Evolutionary conservation across 345 rosid genomes (phyloP).

Genomic region (Eucalyptus marginata): DNA sequence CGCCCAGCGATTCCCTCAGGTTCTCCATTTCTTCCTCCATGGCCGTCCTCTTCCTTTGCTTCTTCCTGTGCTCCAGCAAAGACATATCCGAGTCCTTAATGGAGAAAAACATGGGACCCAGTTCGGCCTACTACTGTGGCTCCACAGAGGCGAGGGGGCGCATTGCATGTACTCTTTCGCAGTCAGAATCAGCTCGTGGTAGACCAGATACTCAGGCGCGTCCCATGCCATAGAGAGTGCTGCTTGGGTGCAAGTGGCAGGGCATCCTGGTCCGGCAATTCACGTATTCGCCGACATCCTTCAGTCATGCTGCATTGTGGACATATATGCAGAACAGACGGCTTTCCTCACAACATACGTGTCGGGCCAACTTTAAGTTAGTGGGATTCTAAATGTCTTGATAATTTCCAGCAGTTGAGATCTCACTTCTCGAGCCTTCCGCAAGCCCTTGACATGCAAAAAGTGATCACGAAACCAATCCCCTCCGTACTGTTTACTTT

Average conservation of each 20-base stretch:
- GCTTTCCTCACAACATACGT: slow-evolving; percentile 69
- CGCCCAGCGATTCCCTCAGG: slow-evolving; percentile 60
- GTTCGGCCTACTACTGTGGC: slow-evolving; percentile 83
- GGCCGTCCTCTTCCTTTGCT: slow-evolving; percentile 76
- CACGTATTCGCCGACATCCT: slow-evolving; percentile 89
- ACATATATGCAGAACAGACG: slow-evolving; percentile 88
- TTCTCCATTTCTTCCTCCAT: slow-evolving; percentile 97
- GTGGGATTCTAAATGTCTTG: slow-evolving; percentile 67
- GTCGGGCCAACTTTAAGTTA: slow-evolving; percentile 60
- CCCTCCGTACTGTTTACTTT: slow-evolving; percentile 82
- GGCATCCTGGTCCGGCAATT: slow-evolving; percentile 87
- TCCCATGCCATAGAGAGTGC: slow-evolving; percentile 87
- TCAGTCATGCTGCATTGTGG: slow-evolving; percentile 74
- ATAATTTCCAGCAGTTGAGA: slow-evolving; percentile 89
- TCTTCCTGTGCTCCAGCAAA: slow-evolving; percentile 75
- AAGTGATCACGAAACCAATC: slow-evolving; percentile 87
- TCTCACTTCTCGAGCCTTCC: slow-evolving; percentile 84
- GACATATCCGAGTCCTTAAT: slow-evolving; percentile 83
- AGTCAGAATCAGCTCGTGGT: slow-evolving; percentile 83
- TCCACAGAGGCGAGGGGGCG: slow-evolving; percentile 57
- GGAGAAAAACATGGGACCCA: slow-evolving; percentile 93
- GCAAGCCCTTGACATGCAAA: slow-evolving; percentile 68
- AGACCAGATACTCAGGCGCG: slow-evolving; percentile 76
- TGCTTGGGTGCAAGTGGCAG: slow-evolving; percentile 88
- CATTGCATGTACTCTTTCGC: slow-evolving; percentile 96